These are phyloP conservation scores for Paecilomyces sp. DNA, from an alignment of 2,329 filamentous ascomycete species.

Conservation along the genomic window DNA sequence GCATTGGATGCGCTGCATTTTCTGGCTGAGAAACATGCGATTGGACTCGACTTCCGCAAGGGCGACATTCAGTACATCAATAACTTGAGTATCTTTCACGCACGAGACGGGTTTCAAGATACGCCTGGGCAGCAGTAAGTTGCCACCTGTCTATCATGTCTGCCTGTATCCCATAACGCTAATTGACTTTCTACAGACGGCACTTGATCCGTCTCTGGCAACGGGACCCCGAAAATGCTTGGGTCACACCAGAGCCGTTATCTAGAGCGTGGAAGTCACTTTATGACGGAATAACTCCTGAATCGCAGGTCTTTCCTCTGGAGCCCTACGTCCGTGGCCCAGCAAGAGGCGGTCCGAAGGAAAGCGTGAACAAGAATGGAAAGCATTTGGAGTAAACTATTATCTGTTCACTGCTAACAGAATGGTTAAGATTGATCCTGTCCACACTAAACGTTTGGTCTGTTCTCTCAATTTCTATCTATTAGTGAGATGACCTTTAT, in stretches of 20 bases:
- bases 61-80: constrained; percentile 49
- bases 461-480: too few relatives aligned
- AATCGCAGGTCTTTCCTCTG: background rate
- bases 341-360: background rate
- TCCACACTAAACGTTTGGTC: too few relatives aligned
- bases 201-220: constrained; percentile 44
- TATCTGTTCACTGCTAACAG: too few relatives aligned
- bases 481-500: too few relatives aligned
- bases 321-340: background rate
- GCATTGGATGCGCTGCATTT: constrained; percentile 47
- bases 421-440: too few relatives aligned
- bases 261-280: background rate
- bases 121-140: constrained; percentile 28
- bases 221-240: constrained; percentile 40
- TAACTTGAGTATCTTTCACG: constrained; percentile 47
- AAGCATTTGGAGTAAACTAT: too few relatives aligned
- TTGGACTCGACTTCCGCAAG: constrained; percentile 38
- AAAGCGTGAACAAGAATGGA: background rate
- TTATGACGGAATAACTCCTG: background rate
- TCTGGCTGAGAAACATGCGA: constrained; percentile 36
- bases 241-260: constrained; percentile 35
- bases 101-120: constrained; percentile 41
- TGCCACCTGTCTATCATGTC: constrained; percentile 1
- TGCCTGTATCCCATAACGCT: background rate
- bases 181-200: constrained; percentile 19